Evolutionary conservation across 805 yeast genomes (phyloP).

Genomic region (Diddensiella transvaalensis): DNA sequence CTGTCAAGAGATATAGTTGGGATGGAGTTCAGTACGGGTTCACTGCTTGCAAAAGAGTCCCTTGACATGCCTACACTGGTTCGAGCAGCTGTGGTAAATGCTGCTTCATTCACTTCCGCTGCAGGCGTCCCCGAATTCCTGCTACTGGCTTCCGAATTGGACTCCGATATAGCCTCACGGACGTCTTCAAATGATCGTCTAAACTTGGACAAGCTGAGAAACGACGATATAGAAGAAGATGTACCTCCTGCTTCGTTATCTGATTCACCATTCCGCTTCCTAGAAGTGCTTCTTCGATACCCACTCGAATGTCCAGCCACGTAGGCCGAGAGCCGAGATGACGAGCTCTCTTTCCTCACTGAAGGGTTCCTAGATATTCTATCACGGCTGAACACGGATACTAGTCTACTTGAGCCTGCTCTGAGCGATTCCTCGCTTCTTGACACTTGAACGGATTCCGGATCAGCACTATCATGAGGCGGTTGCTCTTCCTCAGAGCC

Average conservation of each 20-base stretch:
- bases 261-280: neutral
- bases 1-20: slow-evolving; percentile 2
- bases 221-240: slow-evolving; percentile 3
- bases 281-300: slow-evolving; percentile 1
- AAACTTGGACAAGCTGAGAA: slow-evolving; percentile 11
- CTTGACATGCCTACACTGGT: neutral
- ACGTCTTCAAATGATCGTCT: slow-evolving; percentile 18
- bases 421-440: neutral
- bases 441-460: neutral
- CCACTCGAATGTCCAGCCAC: neutral
- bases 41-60: neutral
- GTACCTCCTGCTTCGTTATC: neutral
- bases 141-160: neutral
- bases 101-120: neutral
- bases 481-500: no score
- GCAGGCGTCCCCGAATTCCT: neutral
- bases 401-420: neutral
- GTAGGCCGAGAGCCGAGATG: neutral
- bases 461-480: neutral
- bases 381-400: neutral
- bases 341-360: neutral
- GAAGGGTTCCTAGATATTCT: neutral
- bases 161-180: slow-evolving; percentile 1
- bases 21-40: neutral
- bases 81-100: neutral